Evolutionary conservation across 1,284 basidiomycete genomes (phyloP), one percentile per base, ranked within the genome.

Genomic region (Rhizoctonia solani): DNA sequence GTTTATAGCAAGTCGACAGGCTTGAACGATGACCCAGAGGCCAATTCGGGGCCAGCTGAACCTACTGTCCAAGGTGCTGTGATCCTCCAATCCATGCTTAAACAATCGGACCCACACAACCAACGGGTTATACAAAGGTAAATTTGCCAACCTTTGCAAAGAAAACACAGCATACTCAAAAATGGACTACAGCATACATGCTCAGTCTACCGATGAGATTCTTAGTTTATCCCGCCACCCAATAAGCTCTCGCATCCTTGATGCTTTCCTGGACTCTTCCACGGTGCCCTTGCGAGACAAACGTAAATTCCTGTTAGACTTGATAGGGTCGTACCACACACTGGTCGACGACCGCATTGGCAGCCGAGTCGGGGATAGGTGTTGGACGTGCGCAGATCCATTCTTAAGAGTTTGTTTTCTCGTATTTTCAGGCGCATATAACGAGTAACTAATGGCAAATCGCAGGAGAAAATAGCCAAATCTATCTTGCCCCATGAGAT

Each of bases 281-380:
- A 83, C 86, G 0, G 85, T 93, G 0, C 76, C 86, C 1, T 76
- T 81, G 34, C 90, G 89, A 74, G 80, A 82, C 42, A 88, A 90
- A 70, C 85, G 91, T 27, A 81, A 82, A 71, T 84, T 96, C 50
- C 83, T 94, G 58, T 78, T 88, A 74, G 81, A 83, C 1, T 86
- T 95, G 71, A 84, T 93, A 47, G 90, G 88, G 1, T 82, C 87
- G 67, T 96, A 88, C 76, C 87, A 89, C 73, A 74, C 78, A 30
- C 84, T 98, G 23, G 90, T 91, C 1, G 87, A 94, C 74, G 92
- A 96, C 75, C 85, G 90, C 25, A 86, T 96, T 71, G 95, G 95
- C 53, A 93, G 90, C 72, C 83, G 93, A 56, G 87, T 98, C 0
- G 92, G 86, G 2, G 95, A 95, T 73, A 86, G 89, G 25, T 90